Conservation (phyloP, 192 early-diverging fungal species). For the Kickxella alabastrina region DNA sequence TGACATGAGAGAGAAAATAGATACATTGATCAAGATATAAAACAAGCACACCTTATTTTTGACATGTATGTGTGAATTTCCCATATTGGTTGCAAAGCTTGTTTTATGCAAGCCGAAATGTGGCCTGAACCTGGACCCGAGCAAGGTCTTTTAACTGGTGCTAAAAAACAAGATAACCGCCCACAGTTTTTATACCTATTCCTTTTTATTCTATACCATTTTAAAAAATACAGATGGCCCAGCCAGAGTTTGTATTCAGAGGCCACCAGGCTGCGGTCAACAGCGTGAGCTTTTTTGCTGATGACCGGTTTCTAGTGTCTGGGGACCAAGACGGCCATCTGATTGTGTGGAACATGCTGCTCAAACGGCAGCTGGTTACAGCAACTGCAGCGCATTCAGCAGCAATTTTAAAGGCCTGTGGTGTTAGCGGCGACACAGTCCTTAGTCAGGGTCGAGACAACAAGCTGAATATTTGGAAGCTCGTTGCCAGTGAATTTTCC, state of each 20-base stretch:
- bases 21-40: no score
- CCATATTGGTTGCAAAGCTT: no score
- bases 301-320: conserved; percentile 35
- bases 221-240: no score
- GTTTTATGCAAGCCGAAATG: no score
- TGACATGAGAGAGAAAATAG: no score
- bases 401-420: conserved; percentile 23
- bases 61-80: no score
- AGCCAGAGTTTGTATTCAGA: conserved; percentile 48
- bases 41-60: no score
- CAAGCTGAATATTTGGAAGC: conserved; percentile 33
- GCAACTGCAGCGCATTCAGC: conserved; percentile 16
- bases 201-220: no score
- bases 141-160: no score
- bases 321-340: conserved; percentile 45
- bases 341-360: conserved; percentile 49
- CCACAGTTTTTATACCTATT: no score
- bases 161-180: no score
- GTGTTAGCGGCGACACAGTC: conserved; percentile 14
- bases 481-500: conserved; percentile 22
- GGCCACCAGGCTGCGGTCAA: conserved; percentile 47
- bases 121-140: no score
- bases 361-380: conserved; percentile 30
- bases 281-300: conserved; percentile 41
- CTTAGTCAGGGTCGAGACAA: conserved; percentile 50